phyloP scores from a whole-genome alignment of 2,329 filamentous ascomycete genomes.

The Aspergillus pseudonomiae region DNA sequence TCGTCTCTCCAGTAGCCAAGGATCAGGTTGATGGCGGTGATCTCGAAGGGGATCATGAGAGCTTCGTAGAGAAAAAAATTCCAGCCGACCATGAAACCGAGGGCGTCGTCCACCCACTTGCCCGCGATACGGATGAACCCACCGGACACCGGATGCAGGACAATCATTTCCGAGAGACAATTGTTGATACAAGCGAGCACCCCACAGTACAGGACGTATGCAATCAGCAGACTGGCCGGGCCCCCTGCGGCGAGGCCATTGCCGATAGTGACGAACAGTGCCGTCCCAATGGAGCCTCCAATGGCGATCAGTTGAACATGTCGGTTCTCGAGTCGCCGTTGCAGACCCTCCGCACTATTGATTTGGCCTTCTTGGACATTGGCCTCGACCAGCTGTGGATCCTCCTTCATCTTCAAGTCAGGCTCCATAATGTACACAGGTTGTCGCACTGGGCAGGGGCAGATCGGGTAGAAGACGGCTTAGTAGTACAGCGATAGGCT shows the following conservation, averaged over 20 bases:
- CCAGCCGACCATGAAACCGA: slow-evolving; percentile 31
- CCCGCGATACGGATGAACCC: slow-evolving; percentile 20
- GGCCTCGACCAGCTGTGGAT: neutral
- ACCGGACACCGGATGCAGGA: slow-evolving; percentile 25
- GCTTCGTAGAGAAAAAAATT: slow-evolving; percentile 25
- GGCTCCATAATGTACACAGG: neutral
- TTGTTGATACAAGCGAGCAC: slow-evolving; percentile 29
- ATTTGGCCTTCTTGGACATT: neutral
- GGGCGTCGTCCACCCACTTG: slow-evolving; percentile 30
- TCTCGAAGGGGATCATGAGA: slow-evolving; percentile 36
- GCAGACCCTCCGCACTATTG: neutral
- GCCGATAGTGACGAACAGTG: slow-evolving; percentile 32
- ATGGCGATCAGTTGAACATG: neutral
- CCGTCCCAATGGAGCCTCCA: neutral
- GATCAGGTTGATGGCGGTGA: slow-evolving; percentile 40
- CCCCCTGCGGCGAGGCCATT: slow-evolving; percentile 35
- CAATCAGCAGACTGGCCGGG: slow-evolving; percentile 38
- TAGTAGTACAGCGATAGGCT: neutral
- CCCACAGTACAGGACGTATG: slow-evolving; percentile 16
- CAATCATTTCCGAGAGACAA: slow-evolving; percentile 26
- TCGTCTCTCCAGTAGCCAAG: slow-evolving; percentile 41
- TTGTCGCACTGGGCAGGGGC: neutral
- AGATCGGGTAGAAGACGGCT: neutral
- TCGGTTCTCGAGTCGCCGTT: neutral
- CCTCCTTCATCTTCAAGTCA: neutral